Base-by-base conservation (phyloP, 345 rosid species). In the Gossypium longicalyx region DNA sequence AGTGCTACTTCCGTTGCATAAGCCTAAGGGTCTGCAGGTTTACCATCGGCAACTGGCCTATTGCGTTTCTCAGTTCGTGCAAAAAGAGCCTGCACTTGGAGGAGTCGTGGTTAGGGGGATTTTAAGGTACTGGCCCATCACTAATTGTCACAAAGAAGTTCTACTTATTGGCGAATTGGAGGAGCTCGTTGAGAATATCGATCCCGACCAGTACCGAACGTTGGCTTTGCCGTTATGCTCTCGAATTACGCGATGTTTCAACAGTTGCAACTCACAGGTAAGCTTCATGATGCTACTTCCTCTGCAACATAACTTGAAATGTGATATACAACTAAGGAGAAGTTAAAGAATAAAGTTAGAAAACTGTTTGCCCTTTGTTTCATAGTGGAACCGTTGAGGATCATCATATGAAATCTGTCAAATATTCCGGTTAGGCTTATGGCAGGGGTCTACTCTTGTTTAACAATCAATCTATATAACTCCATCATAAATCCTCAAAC, bases 231-330 rank as follows among this genome's bases (percentile, higher is more conserved):
- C 88, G 54, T 9, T 88, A 25, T 87, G 89, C 77, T 69, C 79
- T 12, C 80, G 70, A 45, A 79, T 88, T 11, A 80, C 89, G 0
- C 79, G 76, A 76, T 85, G 90, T 83, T 56, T 83, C 27, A 87
- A 52, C 83, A 87, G 92, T 67, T 80, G 78, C 78, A 85, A 88
- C 80, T 84, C 89, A 45, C 90, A 87, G 92, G 94, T 88, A 60
- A 57, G 12, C 47, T 12, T 43, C 7, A 49, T 49, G 12, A 25
- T 20, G 2, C 22, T 10, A 20, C 7, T 9, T n/a, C 7, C 41
- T 34, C 41, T 34, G 41, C 41, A 5, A 34, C 41, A 34, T 34
- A 4, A 66, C 29, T 5, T 11, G 25, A 3, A 41, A 10, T 63
- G 0, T 41, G 49, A 47, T 22, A 66, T 7, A 8, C 29, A 23